Base-by-base conservation (phyloP, 208 protist genomes). In the Leishmania lainsoni region DNA sequence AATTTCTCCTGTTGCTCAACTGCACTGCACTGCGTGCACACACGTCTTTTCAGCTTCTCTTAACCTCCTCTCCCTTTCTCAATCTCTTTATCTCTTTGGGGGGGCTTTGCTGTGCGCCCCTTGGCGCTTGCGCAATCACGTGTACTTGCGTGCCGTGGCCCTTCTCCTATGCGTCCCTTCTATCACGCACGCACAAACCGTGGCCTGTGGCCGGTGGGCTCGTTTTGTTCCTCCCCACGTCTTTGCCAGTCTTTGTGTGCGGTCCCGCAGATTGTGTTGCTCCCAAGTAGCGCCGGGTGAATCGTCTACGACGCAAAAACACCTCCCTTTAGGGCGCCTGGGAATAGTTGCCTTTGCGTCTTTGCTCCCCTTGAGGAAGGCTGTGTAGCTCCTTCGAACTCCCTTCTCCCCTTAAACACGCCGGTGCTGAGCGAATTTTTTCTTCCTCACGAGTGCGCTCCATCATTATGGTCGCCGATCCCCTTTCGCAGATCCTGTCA, bases 401-500 rank as follows among this genome's bases (percentile, higher is more conserved):
- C 2, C 16, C 17, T 49, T n/a, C 65, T 12, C 42, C 6, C 65
- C 35, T 71, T 39, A 71, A 26, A 9, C 32, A n/a, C 10, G 48
- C 39, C 48, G 22, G 70, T 35, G 29, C 48, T 75, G 48, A 58
- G 48, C 22, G 39, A 32, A n/a, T 75, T 75, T 58, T 35, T 32
- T 75, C 2, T 22, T 56, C 12, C 69, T 54, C 69, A 75, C 26
- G 12, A 76, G 29, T 51, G 58, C 22, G 35, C 75, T 26, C 58
- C n/a, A 45, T 58, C 76, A 49, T 45, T 8, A 86, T 84, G 86
- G 81, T 78, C 48, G 58, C 77, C 39, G 81, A 85, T 61, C 73
- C 81, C 0, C 48, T 85, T 16, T 48, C 65, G 77, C 78, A 81
- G 51, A 85, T 85, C 72, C 72, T 85, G 52, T 74, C 81, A 71